These are phyloP conservation scores for Sporothrix brunneoviolacea DNA, from an alignment of 2,329 filamentous ascomycete genomes.

Conservation along the genomic window DNA sequence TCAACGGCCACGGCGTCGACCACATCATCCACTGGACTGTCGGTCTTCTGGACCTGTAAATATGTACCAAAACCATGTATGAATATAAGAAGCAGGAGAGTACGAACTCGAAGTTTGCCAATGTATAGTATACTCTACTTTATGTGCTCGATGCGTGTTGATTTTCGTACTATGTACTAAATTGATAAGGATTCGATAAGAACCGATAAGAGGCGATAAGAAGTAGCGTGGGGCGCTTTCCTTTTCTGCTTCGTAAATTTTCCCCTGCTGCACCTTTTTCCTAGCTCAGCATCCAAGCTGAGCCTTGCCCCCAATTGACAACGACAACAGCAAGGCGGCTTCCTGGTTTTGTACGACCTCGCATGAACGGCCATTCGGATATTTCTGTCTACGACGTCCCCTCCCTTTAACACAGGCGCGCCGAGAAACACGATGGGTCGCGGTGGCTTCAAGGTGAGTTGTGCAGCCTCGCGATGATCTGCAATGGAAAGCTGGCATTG, in stretches of 20 bases:
- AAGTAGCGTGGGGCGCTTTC: neutral
- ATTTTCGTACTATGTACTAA: neutral
- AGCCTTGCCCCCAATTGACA: neutral
- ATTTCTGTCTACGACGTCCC: neutral
- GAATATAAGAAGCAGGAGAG: neutral
- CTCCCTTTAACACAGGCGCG: neutral
- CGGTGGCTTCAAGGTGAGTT: constrained; percentile 18
- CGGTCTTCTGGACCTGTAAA: constrained; percentile 50
- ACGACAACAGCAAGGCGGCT: neutral
- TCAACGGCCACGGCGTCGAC: constrained; percentile 76
- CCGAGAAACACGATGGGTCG: constrained; percentile 15
- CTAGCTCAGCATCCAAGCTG: no score
- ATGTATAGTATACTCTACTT: no score
- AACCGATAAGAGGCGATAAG: no score
- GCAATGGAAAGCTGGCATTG: no score
- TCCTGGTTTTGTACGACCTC: neutral
- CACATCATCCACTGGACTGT: constrained; percentile 67
- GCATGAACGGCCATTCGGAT: neutral
- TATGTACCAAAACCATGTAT: constrained; percentile 8
- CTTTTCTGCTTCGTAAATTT: neutral
- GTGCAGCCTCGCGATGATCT: no score
- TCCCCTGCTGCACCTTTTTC: neutral
- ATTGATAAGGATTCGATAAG: neutral
- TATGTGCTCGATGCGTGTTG: no score
- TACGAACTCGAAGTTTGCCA: no score